phyloP scores from a whole-genome alignment of 441 rosid genomes.

The Corymbia citriodora region DNA sequence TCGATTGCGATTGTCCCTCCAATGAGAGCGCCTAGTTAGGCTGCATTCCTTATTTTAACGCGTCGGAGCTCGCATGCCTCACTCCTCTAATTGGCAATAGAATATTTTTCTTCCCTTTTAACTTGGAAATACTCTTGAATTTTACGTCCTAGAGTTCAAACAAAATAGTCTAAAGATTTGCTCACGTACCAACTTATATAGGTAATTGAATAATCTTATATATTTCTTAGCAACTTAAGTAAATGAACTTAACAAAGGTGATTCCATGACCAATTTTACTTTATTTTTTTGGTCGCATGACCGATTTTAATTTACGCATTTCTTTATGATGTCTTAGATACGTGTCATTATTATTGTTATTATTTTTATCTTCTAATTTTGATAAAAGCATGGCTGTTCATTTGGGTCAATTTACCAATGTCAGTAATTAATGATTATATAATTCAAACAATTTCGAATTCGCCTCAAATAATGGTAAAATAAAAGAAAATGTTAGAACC shows the following conservation, averaged over 20 bases:
- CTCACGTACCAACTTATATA: not conserved
- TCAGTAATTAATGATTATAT: not conserved
- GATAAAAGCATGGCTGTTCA: not conserved
- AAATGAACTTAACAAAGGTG: not conserved
- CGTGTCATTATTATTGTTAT: not conserved
- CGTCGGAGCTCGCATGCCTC: no score
- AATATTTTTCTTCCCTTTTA: no score
- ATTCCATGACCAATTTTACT: not conserved
- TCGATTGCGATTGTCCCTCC: no score
- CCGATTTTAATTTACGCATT: not conserved
- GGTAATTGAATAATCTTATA: not conserved
- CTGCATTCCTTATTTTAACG: no score
- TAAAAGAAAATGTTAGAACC: not conserved
- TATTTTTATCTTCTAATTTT: not conserved
- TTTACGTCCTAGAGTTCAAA: no score
- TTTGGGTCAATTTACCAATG: not conserved
- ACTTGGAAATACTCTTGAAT: no score
- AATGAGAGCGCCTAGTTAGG: no score
- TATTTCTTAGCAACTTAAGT: not conserved
- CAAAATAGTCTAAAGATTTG: no score
- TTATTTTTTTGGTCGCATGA: not conserved
- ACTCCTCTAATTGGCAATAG: no score
- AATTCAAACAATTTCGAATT: not conserved
- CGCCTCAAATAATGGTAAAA: not conserved
- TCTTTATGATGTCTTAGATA: not conserved